Percentiles rank a stretch among this genome's conserved stretches.
phyloP scores from a whole-genome alignment of 257 asterid genomes.

The Primulina eburnea region DNA sequence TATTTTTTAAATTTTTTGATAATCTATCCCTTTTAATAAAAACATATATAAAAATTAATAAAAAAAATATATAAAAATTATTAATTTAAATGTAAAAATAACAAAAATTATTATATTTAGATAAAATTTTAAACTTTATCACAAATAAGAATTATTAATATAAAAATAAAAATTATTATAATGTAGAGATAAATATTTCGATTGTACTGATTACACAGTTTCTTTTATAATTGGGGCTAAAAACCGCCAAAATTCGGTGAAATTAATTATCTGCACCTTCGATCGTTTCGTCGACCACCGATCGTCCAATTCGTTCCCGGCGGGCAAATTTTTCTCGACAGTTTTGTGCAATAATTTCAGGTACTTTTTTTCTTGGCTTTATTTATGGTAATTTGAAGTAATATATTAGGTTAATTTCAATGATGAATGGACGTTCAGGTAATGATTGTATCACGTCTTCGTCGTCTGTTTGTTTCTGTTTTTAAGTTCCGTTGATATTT shows the following conservation, averaged over 20 bases:
- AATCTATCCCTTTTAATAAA: no score
- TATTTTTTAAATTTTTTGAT: no score
- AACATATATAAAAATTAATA: no score
- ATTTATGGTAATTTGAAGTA: conserved; percentile 4
- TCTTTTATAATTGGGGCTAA: conserved; percentile 4
- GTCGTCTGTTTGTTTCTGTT: neutral
- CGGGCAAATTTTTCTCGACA: conserved; percentile 11
- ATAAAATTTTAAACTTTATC: no score
- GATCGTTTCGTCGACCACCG: conserved; percentile 28
- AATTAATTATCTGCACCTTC: neutral
- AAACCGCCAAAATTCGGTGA: conserved; percentile 12
- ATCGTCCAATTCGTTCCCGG: conserved; percentile 35
- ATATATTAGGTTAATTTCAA: conserved; percentile 13
- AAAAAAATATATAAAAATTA: no score
- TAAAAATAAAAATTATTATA: no score
- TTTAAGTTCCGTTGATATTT: conserved; percentile 21
- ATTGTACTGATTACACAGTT: neutral
- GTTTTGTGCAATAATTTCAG: conserved; percentile 20
- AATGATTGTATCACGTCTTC: conserved; percentile 5
- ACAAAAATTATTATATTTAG: no score
- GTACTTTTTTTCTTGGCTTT: conserved; percentile 10
- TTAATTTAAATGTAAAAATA: no score
- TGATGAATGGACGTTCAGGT: conserved; percentile 22
- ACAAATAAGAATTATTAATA: no score
- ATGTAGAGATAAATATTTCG: no score